Evolutionary conservation across 1,284 basidiomycete species (phyloP), one percentile per base, ranked within the genome.

Genomic region (Ustilago tritici): DNA sequence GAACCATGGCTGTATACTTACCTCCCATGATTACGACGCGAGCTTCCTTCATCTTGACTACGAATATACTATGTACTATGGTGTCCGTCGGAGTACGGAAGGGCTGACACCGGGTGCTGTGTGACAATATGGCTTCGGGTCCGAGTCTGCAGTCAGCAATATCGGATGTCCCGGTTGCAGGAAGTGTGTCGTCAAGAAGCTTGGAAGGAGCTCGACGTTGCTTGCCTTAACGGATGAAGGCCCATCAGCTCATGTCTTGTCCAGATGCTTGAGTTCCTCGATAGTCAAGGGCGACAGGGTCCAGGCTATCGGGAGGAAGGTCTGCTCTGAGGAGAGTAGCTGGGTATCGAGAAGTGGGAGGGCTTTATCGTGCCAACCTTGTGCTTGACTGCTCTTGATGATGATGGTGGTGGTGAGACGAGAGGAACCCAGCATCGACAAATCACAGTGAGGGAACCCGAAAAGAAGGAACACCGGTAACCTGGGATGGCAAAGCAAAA

Each of bases 11-110:
- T 19, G 17, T 14, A 50, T 50, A 50, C 49, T 15, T 50, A 50
- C 49, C 82, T 57, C 82, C 82, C 80, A 83, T 82, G 57, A 83
- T 79, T 19, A 83, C 82, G 10, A 83, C 75, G 46, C 73, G 70
- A 10, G 66, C 65, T 53, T 83, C 80, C 62, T 76, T 74, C 79
- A 82, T 82, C 36, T 57, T 78, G 62, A 19, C 15, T 5, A 19
- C 32, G 31, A 38, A 6, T 41, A n/a, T 61, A 28, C 15, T 23
- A 36, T 35, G 32, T n/a, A 10, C 36, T 7, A n/a, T 19, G n/a
- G 43, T 8, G 17, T 58, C 32, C 38, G 14, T 58, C 6, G 23
- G 15, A 7, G 8, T 5, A 9, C n/a, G 35, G 58, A 49, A 4
- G 7, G n/a, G 56, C n/a, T 10, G 31, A 28, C 19, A 14, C 28